Base-by-base conservation (phyloP, 768 basidiomycete species). In the Podaxis pistillaris region DNA sequence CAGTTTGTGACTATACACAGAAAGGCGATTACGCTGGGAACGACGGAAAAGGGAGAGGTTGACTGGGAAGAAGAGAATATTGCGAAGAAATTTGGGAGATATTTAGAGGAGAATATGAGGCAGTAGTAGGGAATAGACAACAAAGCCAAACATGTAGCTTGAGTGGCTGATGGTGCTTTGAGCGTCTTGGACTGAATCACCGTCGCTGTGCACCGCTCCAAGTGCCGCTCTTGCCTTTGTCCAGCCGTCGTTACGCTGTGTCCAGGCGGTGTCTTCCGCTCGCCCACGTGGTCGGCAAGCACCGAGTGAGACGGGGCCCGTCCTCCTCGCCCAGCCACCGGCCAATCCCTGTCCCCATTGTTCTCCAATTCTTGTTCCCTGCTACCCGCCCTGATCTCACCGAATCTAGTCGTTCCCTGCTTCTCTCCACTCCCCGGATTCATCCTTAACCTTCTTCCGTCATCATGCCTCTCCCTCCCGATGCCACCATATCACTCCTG, bases 1-100 rank as follows among this genome's bases (percentile, higher is more conserved):
- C 95, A 98, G 72, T 98, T 96, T 69, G 90, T 96, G 36, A 85
- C 86, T 3, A 82, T 93, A 37, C 94, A 98, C 72, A 93, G 91
- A 71, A 94, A 93, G 68, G 93, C 93, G 6, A 88, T 94, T 61
- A 92, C 89, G 1, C 82, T 93, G 6, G 92, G 92, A 13, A 87
- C 88, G 15, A 90, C 85, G 5, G 92, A 93, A 68, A 86, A 86
- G 66, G 92, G 92, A 0, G 71, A 71, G 17, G 86, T 94, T 30
- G 86, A 91, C 66, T 94, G 91, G 89, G 83, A 79, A 62, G 90
- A 91, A 69, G 82, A 83, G 66, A 86, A 82, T 61, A 81, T 94
- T 19, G 84, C 83, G n/a, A 63, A 72, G 22, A 92, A 88, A 69
- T 93, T 93, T 79, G 83, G 82, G 50, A 71, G 69, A 54, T 93